Percentiles rank a stretch among this genome's conserved stretches.
phyloP scores from a whole-genome alignment of 2,329 filamentous ascomycete genomes.

The Botrytis pseudocinerea region DNA sequence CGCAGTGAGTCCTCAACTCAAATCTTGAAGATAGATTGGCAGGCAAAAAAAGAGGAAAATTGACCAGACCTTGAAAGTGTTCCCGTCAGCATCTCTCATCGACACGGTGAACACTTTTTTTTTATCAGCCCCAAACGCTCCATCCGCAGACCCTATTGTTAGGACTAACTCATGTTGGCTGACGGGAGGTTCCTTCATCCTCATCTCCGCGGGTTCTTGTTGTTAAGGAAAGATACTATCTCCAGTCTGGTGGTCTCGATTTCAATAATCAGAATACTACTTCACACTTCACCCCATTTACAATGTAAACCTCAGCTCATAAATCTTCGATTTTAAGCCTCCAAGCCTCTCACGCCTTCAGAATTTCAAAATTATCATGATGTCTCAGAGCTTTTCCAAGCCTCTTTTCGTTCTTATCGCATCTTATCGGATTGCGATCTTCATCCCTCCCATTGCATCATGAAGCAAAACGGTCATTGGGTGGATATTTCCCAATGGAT shows the following conservation, averaged over 20 bases:
- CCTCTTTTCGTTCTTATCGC: conserved; percentile 10
- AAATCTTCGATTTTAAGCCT: not conserved
- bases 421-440: conserved; percentile 18
- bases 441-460: conserved; percentile 22
- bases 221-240: not conserved
- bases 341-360: not conserved
- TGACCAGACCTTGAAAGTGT: not conserved
- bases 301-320: not conserved
- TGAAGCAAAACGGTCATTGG: conserved; percentile 11
- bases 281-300: not conserved
- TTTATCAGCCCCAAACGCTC: not conserved
- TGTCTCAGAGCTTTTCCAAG: not conserved
- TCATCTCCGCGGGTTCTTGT: conserved; percentile 4
- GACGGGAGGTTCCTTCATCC: not conserved
- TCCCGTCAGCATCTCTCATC: not conserved
- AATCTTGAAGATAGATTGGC: not conserved
- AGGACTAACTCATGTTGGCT: not conserved
- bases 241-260: not conserved
- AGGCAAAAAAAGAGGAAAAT: not conserved
- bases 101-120: not conserved
- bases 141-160: not conserved
- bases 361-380: not conserved
- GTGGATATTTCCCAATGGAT: not conserved
- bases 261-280: not conserved
- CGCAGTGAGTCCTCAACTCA: not conserved